Evolutionary conservation across 2,329 filamentous ascomycete genomes (phyloP).

Genomic region (Colletotrichum sp.): DNA sequence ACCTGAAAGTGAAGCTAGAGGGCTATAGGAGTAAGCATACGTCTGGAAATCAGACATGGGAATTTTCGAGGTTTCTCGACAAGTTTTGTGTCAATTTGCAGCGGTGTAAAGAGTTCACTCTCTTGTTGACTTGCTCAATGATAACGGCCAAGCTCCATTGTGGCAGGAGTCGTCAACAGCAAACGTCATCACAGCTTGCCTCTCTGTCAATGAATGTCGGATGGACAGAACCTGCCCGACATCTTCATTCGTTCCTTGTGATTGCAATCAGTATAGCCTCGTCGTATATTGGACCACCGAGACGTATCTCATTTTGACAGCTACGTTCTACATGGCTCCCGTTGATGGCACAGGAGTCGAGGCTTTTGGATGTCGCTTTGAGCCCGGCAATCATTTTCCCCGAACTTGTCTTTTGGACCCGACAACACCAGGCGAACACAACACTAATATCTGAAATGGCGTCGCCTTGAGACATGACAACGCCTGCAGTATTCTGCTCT

Average conservation of each 20-base stretch:
- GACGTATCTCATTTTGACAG: background rate
- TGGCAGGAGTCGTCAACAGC: background rate
- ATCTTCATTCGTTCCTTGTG: background rate
- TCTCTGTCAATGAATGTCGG: background rate
- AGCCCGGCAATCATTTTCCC: background rate
- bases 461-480: background rate
- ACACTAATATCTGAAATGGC: background rate
- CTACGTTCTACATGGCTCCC: background rate
- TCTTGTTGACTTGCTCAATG: background rate
- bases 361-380: background rate
- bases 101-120: background rate
- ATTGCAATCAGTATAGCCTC: background rate
- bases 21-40: background rate
- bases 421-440: background rate
- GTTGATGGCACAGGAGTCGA: background rate
- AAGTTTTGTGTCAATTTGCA: background rate
- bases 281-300: background rate
- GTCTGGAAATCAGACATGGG: background rate
- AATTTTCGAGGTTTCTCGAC: background rate
- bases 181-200: background rate
- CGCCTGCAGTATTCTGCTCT: background rate
- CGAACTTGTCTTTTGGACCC: accelerated
- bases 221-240: background rate
- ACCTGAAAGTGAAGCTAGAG: background rate
- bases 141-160: background rate